A percentile compares a stretch with the other conserved stretches of the same genome.
These are phyloP conservation scores for Mycena latifolia DNA, from an alignment of 768 basidiomycete species.

Conservation along the genomic window DNA sequence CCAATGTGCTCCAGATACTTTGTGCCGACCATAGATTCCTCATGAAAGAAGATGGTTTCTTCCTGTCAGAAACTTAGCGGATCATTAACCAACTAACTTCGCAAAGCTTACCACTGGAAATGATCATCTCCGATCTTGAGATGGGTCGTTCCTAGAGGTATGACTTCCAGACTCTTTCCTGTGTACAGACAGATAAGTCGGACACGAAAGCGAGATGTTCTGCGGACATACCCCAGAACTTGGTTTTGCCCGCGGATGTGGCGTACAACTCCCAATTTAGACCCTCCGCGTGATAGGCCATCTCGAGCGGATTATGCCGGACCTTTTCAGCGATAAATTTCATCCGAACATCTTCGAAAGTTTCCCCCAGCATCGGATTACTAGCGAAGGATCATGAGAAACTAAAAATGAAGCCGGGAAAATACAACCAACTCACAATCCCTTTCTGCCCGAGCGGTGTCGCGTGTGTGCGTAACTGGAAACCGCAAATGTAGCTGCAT, in stretches of 20 bases:
- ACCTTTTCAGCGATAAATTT: conserved; percentile 91
- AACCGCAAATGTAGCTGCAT: conserved; percentile 87
- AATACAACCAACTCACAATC: conserved; percentile 69
- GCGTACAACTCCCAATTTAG: conserved; percentile 80
- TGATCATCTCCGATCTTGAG: conserved; percentile 75
- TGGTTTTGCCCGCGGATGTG: conserved; percentile 86
- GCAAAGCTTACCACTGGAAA: conserved; percentile 73
- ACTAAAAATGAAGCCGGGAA: conserved; percentile 4
- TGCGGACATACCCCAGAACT: conserved; percentile 84
- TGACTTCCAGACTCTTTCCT: conserved; percentile 94
- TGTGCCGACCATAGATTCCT: conserved; percentile 91
- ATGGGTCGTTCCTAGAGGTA: conserved; percentile 79
- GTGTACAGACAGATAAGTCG: conserved; percentile 31
- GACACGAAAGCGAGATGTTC: conserved; percentile 17
- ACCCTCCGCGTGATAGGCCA: conserved; percentile 90
- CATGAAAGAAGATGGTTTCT: conserved; percentile 89
- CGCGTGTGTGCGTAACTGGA: conserved; percentile 88
- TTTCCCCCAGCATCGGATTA: conserved; percentile 91
- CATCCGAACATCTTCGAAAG: conserved; percentile 86
- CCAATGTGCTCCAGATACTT: conserved; percentile 92
- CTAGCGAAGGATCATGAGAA: conserved; percentile 52
- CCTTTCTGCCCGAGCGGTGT: conserved; percentile 86
- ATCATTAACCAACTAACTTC: conserved; percentile 3
- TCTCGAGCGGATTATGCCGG: conserved; percentile 84
- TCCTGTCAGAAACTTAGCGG: conserved; percentile 60